Conservation (phyloP, 2,329 filamentous ascomycete genomes). For the Graphilbum ipis-grandicollis region DNA sequence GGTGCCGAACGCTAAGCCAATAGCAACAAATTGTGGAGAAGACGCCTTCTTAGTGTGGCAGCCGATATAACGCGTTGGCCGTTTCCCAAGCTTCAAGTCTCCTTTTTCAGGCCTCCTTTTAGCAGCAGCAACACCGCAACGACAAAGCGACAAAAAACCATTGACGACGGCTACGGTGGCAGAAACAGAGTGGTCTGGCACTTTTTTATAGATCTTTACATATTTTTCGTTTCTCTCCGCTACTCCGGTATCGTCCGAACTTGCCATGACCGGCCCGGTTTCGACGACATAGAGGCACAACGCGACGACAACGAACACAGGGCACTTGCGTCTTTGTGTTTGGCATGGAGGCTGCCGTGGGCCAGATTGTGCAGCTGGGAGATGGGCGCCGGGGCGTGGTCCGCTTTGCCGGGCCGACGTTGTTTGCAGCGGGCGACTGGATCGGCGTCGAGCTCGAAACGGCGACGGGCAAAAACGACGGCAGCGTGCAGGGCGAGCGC, state of each 20-base stretch:
- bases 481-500: slow-evolving; percentile 67
- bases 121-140: no score
- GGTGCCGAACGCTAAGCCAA: slow-evolving; percentile 1
- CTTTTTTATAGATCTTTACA: background rate
- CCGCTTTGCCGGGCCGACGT: slow-evolving; percentile 64
- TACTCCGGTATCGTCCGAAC: background rate
- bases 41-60: background rate
- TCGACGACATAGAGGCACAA: background rate
- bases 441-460: slow-evolving; percentile 78
- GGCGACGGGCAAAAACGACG: slow-evolving; percentile 80
- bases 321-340: background rate
- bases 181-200: no score
- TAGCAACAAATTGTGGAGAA: slow-evolving; percentile 2
- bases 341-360: slow-evolving; percentile 36
- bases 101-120: background rate
- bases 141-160: background rate
- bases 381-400: slow-evolving; percentile 64
- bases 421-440: slow-evolving; percentile 73
- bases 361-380: slow-evolving; percentile 62
- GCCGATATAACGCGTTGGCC: background rate
- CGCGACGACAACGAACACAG: background rate
- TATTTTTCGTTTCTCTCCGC: background rate
- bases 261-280: background rate
- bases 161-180: no score
- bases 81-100: background rate